Percentiles rank a stretch among this genome's conserved stretches.
Evolutionary conservation across 345 rosid genomes (phyloP).

Genomic region (Noccaea caerulescens): DNA sequence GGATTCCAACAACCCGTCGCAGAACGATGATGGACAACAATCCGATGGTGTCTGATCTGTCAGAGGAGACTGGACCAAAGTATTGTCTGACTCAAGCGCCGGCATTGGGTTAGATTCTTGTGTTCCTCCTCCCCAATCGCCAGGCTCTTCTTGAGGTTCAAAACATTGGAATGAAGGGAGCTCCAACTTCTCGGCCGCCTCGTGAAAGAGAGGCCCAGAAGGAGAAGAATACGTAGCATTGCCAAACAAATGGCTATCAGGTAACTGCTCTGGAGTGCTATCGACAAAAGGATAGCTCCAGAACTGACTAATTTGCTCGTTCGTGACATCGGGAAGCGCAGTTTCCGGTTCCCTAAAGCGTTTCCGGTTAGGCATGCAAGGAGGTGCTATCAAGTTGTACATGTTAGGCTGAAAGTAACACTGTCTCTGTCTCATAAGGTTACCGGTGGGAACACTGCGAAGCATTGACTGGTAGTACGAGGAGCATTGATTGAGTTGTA

Average conservation of each 20-base stretch:
- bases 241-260: constrained; percentile 51
- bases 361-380: constrained; percentile 24
- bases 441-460: constrained; percentile 2
- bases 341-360: constrained; percentile 9
- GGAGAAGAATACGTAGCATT: constrained; percentile 50
- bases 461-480: constrained; percentile 23
- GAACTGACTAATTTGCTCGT: constrained; percentile 18
- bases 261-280: constrained; percentile 35
- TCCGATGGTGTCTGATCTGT: constrained; percentile 44
- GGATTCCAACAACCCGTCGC: constrained; percentile 59
- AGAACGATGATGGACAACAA: constrained; percentile 40
- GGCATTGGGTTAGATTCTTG: constrained; percentile 43
- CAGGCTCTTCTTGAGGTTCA: constrained; percentile 46
- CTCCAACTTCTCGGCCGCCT: constrained; percentile 58
- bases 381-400: constrained; percentile 21
- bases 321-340: neutral
- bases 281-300: constrained; percentile 33
- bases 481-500: constrained; percentile 38
- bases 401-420: constrained; percentile 20
- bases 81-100: constrained; percentile 51
- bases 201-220: constrained; percentile 49
- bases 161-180: constrained; percentile 79
- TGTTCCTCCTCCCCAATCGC: constrained; percentile 41
- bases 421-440: constrained; percentile 2
- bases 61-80: constrained; percentile 51